These are phyloP conservation scores for Scutellaria baicalensis DNA, from an alignment of 257 asterid species.

Conservation along the genomic window DNA sequence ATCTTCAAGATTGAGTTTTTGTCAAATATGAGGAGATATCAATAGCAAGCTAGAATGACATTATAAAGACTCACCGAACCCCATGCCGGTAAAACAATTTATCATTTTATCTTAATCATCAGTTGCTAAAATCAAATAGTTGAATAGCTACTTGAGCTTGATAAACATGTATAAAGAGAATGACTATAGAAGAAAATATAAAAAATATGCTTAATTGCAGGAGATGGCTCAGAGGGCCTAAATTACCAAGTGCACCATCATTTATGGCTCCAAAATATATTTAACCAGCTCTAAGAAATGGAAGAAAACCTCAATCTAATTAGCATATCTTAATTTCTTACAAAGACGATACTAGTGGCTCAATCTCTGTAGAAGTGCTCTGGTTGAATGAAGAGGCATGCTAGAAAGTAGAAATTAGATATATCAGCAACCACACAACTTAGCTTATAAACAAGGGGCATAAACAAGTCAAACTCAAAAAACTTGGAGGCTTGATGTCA, in stretches of 20 bases:
- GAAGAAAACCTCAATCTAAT: neutral
- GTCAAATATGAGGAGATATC: neutral
- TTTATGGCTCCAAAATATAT: neutral
- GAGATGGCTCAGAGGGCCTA: neutral
- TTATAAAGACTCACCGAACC: neutral
- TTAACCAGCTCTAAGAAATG: neutral
- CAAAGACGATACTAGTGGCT: neutral
- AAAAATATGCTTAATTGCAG: neutral
- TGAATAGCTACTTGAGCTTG: neutral
- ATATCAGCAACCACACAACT: neutral
- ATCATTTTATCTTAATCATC: neutral
- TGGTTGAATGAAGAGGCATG: neutral
- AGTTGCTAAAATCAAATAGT: neutral
- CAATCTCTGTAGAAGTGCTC: neutral
- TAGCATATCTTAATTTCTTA: neutral
- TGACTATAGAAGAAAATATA: neutral
- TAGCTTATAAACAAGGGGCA: neutral
- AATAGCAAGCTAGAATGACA: neutral
- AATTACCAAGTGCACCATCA: neutral
- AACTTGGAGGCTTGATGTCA: neutral
- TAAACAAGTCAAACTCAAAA: neutral
- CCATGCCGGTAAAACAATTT: neutral
- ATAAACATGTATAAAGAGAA: neutral
- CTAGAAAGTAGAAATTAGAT: neutral
- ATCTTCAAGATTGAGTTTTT: constrained; percentile 36